These are phyloP conservation scores for Penicillium lagena DNA, from an alignment of 495 filamentous ascomycete genomes.

Conservation along the genomic window DNA sequence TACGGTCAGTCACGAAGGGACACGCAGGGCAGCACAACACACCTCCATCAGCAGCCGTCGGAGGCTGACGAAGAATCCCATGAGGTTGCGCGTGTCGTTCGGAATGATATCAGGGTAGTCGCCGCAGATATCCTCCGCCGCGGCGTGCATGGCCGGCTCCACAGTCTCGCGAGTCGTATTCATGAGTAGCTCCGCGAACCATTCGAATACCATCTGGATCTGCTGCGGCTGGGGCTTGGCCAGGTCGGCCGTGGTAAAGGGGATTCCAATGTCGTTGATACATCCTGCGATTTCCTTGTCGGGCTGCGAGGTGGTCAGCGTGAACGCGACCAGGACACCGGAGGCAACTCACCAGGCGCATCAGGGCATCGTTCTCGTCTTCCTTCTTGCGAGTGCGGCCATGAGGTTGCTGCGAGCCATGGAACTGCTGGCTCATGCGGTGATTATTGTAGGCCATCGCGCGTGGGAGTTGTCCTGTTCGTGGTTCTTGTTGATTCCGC, in stretches of 20 bases:
- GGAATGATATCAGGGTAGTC: conserved; percentile 77
- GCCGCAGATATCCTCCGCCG: conserved; percentile 77
- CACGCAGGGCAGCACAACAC: conserved; percentile 1
- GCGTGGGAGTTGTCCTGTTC: conserved; percentile 19
- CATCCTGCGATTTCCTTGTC: conserved; percentile 93
- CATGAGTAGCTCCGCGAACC: conserved; percentile 90
- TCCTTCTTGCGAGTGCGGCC: conserved; percentile 65
- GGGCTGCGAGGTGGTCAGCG: conserved; percentile 33
- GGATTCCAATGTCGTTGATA: conserved; percentile 91
- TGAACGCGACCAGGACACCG: not conserved
- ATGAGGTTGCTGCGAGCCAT: conserved; percentile 52
- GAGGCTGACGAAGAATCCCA: conserved; percentile 85
- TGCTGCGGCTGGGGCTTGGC: conserved; percentile 89
- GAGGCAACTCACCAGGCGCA: conserved; percentile 61
- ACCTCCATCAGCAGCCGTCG: conserved; percentile 69
- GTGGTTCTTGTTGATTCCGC: conserved; percentile 33
- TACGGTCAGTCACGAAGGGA: not conserved
- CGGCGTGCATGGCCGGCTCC: conserved; percentile 89
- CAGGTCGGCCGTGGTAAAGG: conserved; percentile 80
- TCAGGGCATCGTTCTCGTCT: conserved; percentile 78
- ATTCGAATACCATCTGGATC: conserved; percentile 94
- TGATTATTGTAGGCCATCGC: conserved; percentile 52
- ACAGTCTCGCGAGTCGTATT: conserved; percentile 85
- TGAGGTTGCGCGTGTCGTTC: conserved; percentile 78
- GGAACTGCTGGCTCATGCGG: conserved; percentile 70